phyloP scores from a whole-genome alignment of 2,329 filamentous ascomycete genomes.

The Knufia fluminis region DNA sequence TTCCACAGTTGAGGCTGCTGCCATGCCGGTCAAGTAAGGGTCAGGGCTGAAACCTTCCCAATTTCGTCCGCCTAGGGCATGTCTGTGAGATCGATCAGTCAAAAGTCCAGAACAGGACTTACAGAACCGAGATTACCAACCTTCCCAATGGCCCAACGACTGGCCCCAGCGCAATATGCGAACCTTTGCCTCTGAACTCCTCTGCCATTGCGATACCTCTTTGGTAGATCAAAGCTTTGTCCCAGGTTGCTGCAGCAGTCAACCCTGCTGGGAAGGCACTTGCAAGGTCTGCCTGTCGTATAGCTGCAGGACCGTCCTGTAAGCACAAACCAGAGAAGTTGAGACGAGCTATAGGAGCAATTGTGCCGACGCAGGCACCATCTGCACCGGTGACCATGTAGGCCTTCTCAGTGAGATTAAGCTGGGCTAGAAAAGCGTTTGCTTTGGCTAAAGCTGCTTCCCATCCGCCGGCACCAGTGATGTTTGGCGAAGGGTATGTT shows the following conservation, averaged over 20 bases:
- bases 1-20: slow-evolving; percentile 35
- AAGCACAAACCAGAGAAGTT: slow-evolving; percentile 27
- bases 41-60: slow-evolving; percentile 44
- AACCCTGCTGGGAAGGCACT: slow-evolving; percentile 21
- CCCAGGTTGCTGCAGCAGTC: slow-evolving; percentile 32
- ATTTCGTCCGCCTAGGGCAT: slow-evolving; percentile 36
- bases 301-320: slow-evolving; percentile 15
- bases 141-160: slow-evolving; percentile 32
- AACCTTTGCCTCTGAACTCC: slow-evolving; percentile 35
- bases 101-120: no score
- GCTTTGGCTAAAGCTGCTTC: slow-evolving; percentile 30
- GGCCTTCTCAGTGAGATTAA: slow-evolving; percentile 35
- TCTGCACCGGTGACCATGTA: slow-evolving; percentile 21
- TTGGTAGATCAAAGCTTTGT: slow-evolving; percentile 27
- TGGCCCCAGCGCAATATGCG: slow-evolving; percentile 35
- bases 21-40: slow-evolving; percentile 39
- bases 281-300: slow-evolving; percentile 2
- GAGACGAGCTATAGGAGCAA: slow-evolving; percentile 25
- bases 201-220: slow-evolving; percentile 27
- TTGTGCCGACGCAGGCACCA: slow-evolving; percentile 22
- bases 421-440: slow-evolving; percentile 29
- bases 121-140: no score
- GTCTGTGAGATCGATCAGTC: no score
- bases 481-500: no score
- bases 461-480: slow-evolving; percentile 27